phyloP scores from a whole-genome alignment of 2,329 filamentous ascomycete genomes.

The Cytospora leucostoma region DNA sequence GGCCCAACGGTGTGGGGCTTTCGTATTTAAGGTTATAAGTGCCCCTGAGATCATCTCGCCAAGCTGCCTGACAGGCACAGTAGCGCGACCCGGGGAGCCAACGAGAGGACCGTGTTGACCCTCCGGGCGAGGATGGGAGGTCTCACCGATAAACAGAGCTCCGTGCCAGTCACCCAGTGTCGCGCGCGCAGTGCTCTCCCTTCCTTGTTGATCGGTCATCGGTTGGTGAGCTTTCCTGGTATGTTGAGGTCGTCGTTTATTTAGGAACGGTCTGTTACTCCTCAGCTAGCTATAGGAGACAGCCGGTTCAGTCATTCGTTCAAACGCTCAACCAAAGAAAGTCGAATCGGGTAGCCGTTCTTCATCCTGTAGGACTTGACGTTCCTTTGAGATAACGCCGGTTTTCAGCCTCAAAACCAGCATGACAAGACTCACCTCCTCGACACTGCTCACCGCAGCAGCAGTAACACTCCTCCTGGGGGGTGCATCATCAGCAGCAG shows the following conservation, averaged over 20 bases:
- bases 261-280: background rate
- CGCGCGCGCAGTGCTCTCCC: background rate
- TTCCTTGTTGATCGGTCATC: background rate
- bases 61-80: constrained; percentile 2
- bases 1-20: constrained; percentile 7
- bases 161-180: constrained; percentile 1
- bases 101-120: background rate
- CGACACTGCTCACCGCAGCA: constrained; percentile 22
- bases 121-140: background rate
- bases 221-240: background rate
- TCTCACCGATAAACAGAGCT: constrained; percentile 12
- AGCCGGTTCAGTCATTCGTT: background rate
- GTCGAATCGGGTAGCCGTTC: background rate
- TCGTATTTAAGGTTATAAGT: constrained; percentile 17
- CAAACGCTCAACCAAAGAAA: background rate
- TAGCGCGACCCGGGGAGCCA: constrained; percentile 18
- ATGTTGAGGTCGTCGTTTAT: constrained; percentile 4
- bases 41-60: constrained; percentile 26
- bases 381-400: background rate
- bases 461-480: constrained; percentile 12
- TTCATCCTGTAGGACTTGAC: background rate
- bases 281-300: background rate
- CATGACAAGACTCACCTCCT: constrained; percentile 8
- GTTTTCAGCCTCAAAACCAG: background rate
- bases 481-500: constrained; percentile 15